phyloP scores from a whole-genome alignment of 2,329 filamentous ascomycete genomes.

The Colletotrichum euphorbiae region DNA sequence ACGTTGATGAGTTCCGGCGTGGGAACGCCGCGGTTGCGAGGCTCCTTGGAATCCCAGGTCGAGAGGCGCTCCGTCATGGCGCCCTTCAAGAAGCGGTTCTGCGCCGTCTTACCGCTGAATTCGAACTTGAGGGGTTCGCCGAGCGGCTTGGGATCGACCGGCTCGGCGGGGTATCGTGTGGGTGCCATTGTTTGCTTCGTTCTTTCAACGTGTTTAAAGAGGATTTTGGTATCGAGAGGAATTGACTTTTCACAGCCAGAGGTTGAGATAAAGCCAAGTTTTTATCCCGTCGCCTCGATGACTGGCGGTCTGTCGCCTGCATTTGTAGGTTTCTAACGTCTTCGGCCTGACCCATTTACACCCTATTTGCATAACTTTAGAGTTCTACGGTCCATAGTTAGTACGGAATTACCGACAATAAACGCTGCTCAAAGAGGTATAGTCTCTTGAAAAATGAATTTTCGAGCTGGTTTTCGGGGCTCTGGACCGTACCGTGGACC shows the following conservation, averaged over 20 bases:
- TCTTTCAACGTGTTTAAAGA: background rate
- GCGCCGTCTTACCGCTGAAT: conserved; percentile 66
- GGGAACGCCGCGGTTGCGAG: conserved; percentile 60
- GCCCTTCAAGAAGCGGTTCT: conserved; percentile 74
- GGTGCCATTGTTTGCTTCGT: conserved; percentile 18
- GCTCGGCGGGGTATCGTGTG: conserved; percentile 20
- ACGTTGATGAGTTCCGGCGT: conserved; percentile 59
- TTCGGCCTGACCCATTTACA: no score
- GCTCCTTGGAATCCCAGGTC: conserved; percentile 67
- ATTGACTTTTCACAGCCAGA: background rate
- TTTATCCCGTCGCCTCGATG: background rate
- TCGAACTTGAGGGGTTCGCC: conserved; percentile 60
- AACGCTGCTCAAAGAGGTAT: no score
- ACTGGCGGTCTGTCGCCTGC: no score
- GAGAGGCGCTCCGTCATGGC: conserved; percentile 75
- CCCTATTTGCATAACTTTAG: no score
- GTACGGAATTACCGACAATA: no score
- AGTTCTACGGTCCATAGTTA: no score
- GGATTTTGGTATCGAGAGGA: background rate
- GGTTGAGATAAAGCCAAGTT: background rate
- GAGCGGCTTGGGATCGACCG: conserved; percentile 45
- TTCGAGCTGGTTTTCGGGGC: no score
- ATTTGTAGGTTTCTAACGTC: no score
- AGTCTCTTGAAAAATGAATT: no score
- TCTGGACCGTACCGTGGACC: no score